Percentiles rank a stretch among this genome's conserved stretches.
Conservation (phyloP, 441 rosid genomes). For the Gossypium gossypioides region DNA sequence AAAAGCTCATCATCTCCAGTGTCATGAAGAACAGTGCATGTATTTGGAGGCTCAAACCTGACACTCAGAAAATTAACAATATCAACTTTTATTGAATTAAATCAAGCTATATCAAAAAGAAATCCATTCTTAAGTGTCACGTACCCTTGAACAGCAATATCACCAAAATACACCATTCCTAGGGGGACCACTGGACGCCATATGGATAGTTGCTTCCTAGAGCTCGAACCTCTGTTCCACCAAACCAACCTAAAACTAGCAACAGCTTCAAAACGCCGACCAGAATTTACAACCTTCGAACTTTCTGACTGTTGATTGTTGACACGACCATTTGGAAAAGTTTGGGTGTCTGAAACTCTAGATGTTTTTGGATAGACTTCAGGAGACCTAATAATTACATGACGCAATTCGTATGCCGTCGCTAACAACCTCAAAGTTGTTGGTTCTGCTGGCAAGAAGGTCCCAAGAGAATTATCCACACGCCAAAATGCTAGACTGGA, state of each 20-base stretch:
- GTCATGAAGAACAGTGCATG: slow-evolving; percentile 72
- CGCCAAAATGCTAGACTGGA: slow-evolving; percentile 87
- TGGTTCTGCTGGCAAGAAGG: slow-evolving; percentile 79
- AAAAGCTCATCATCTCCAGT: slow-evolving; percentile 56
- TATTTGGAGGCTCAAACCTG: slow-evolving; percentile 86
- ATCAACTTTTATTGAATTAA: not conserved
- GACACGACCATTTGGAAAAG: slow-evolving; percentile 27
- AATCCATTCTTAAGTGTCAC: slow-evolving; percentile 13
- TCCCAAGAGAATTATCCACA: slow-evolving; percentile 69
- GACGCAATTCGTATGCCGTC: slow-evolving; percentile 70
- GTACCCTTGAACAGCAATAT: slow-evolving; percentile 89
- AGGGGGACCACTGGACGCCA: slow-evolving; percentile 82
- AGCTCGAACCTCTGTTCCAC: slow-evolving; percentile 70
- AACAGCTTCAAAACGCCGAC: slow-evolving; percentile 62
- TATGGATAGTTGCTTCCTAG: slow-evolving; percentile 68
- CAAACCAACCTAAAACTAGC: slow-evolving; percentile 79
- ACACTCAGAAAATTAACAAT: slow-evolving; percentile 15
- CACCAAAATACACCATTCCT: slow-evolving; percentile 87
- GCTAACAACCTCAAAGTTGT: slow-evolving; percentile 38
- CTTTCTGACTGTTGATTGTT: slow-evolving; percentile 26
- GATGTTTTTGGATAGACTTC: slow-evolving; percentile 36
- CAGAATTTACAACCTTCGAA: slow-evolving; percentile 36
- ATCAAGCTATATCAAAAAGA: slow-evolving; percentile 3
- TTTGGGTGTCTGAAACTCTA: slow-evolving; percentile 25
- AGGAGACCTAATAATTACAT: slow-evolving; percentile 47